Evolutionary conservation across 345 rosid species (phyloP).

Genomic region (Gossypium rotundifolium): DNA sequence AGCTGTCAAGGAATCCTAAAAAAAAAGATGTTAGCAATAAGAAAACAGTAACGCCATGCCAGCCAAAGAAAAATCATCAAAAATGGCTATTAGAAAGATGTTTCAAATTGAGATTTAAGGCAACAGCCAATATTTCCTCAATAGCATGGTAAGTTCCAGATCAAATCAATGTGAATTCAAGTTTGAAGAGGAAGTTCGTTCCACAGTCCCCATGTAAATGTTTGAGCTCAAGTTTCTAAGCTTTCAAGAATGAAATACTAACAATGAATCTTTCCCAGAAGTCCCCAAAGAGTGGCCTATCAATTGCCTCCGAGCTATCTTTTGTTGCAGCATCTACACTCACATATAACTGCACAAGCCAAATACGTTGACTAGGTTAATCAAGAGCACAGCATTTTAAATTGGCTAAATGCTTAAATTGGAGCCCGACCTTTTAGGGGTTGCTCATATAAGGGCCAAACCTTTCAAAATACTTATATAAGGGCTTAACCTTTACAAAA

Average conservation of each 20-base stretch:
- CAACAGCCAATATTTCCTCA: not conserved
- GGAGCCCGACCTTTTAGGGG: too few species aligned
- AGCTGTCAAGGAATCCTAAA: conserved; percentile 78
- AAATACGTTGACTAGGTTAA: conserved; percentile 15
- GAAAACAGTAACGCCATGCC: not conserved
- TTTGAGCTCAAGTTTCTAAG: not conserved
- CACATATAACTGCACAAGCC: conserved; percentile 19
- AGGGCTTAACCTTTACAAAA: too few species aligned
- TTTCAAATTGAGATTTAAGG: not conserved
- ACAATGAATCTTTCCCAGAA: conserved; percentile 95
- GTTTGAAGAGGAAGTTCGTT: too few species aligned
- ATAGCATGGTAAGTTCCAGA: not conserved
- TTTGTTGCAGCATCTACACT: not conserved
- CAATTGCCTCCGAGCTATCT: conserved; percentile 86
- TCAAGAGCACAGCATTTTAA: not conserved
- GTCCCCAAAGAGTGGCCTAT: conserved; percentile 92
- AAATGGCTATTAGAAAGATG: not conserved
- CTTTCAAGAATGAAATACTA: conserved; percentile 23
- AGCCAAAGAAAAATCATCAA: not conserved
- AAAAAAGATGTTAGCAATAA: not conserved
- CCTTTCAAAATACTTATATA: too few species aligned
- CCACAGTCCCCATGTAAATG: not conserved
- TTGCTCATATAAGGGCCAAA: too few species aligned
- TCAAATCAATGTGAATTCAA: not conserved
- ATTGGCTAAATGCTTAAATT: too few species aligned